Evolutionary conservation across 345 rosid species (phyloP).

Genomic region (Salix purpurea): DNA sequence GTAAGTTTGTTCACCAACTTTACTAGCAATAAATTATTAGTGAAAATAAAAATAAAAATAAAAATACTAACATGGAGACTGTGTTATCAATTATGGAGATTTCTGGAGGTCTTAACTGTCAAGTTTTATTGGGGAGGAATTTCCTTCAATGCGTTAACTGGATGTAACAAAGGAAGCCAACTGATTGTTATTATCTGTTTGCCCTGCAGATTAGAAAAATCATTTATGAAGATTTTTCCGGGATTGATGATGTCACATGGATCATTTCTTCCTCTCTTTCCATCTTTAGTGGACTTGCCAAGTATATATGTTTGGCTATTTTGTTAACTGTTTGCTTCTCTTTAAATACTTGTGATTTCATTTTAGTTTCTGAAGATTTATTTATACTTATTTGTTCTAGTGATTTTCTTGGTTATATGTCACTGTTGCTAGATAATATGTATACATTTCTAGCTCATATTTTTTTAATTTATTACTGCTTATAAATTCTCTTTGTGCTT

Average conservation of each 20-base stretch:
- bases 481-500: neutral
- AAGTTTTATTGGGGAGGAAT: neutral
- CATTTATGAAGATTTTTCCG: slow-evolving; percentile 69
- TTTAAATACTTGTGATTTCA: neutral
- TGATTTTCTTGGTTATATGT: neutral
- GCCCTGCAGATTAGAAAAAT: slow-evolving; percentile 64
- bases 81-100: neutral
- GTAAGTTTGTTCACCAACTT: slow-evolving; percentile 38
- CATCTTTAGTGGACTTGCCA: slow-evolving; percentile 85
- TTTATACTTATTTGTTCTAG: neutral
- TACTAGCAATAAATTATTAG: no score
- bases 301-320: slow-evolving; percentile 15
- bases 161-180: neutral
- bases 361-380: neutral
- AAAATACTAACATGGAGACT: no score
- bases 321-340: neutral
- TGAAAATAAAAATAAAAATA: no score
- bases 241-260: slow-evolving; percentile 78
- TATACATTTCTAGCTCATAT: neutral
- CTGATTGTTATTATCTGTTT: slow-evolving; percentile 14
- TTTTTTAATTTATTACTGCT: neutral
- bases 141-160: neutral
- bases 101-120: neutral
- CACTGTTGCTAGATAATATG: no score
- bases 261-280: slow-evolving; percentile 88